Base-by-base conservation (phyloP, 768 basidiomycete species). In the Boletus vermiculosoides region DNA sequence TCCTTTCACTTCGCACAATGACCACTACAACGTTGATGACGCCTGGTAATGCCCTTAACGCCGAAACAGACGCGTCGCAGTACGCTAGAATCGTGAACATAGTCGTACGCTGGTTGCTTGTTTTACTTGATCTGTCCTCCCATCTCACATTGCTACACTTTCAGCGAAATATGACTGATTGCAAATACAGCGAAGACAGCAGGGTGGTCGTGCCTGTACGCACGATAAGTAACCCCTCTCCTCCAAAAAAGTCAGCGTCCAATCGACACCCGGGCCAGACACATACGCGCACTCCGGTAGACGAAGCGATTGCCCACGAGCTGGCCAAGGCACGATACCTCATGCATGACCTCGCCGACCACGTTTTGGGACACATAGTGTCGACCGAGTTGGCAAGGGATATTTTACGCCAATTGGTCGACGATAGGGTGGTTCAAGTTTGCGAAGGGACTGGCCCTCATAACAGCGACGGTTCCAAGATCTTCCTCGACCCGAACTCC, bases 301-400 rank as follows among this genome's bases (percentile, higher is more conserved):
- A 30, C 30, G 30, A 30, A 30, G 30, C 30, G 30, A 30, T 30
- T 30, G 30, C 30, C 30, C 30, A 30, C 8, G 30, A 30, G 30
- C 30, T 30, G 30, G 30, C 30, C 30, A 50, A 9, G 20, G 36
- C 15, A 37, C 36, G 36, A 7, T 37, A 37, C 36, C 36, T 37
- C 36, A 6, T 37, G 36, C 36, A 37, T 45, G 18, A 36, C 10
- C 20, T 33, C 31, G 46, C 46, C 1, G 31, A 61, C 30, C 59
- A 55, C 10, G 31, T 54, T 15, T 36, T 61, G 2, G 57, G 54
- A 1, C 39, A 54, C 12, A 33, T 47, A 8, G 45, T 58, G 0
- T 50, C 48, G 20, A 60, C 56, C 0, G 25, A 39, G 6, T 4
- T 58, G 28, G 52, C 56, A 3, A 37, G 25, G 15, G 56, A 60